phyloP scores from a whole-genome alignment of 306 rosid species.

The Chamaecrista fasciculata region DNA sequence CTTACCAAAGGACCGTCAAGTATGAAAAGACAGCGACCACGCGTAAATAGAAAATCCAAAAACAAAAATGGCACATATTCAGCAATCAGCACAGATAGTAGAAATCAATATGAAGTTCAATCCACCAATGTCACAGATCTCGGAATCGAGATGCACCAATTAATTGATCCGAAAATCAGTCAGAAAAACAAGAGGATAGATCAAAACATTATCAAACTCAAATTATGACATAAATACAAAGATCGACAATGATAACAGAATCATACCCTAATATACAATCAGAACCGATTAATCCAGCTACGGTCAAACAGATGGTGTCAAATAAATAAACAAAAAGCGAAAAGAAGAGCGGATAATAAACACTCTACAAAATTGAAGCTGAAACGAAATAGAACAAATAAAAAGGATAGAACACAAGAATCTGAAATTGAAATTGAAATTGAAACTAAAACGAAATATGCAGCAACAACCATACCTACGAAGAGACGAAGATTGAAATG shows the following conservation, averaged over 20 bases:
- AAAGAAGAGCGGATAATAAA: background rate
- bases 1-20: background rate
- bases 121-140: background rate
- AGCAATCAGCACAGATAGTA: background rate
- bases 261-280: background rate
- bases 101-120: background rate
- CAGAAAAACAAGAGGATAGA: background rate
- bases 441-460: background rate
- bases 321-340: background rate
- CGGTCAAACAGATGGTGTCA: background rate
- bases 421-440: too few species aligned
- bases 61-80: too few species aligned
- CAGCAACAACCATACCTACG: background rate
- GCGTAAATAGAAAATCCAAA: background rate
- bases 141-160: background rate
- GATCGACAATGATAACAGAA: constrained; percentile 12
- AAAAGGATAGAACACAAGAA: too few species aligned
- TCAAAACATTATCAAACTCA: background rate
- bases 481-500: background rate
- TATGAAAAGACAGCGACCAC: background rate
- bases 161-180: background rate
- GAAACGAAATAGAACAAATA: too few species aligned
- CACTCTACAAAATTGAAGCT: too few species aligned
- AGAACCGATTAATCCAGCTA: background rate
- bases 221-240: background rate